Base-by-base conservation (phyloP, 2,329 filamentous ascomycete genomes). In the Tolypocladium album region DNA sequence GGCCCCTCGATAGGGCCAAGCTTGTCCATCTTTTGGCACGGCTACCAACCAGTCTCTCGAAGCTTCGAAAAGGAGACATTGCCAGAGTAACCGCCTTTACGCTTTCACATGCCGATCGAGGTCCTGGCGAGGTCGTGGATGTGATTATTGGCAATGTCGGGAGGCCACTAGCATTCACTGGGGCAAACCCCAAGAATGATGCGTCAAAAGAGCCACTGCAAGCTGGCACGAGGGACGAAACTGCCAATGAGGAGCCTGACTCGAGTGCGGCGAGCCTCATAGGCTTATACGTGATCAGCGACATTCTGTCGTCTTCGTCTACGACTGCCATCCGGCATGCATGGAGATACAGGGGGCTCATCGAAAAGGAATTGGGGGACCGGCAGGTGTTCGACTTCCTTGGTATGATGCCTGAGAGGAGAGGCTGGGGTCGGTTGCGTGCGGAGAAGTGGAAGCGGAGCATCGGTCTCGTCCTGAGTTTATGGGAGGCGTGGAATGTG, bases 61-160 rank as follows among this genome's bases (percentile, higher is more conserved):
- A 83, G 65, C 79, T 97, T 34, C 83, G 90, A 36, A 90, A 90
- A 68, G 92, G 91, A 3, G 91, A 97, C 68, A 84, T 97, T 55
- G 92, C 91, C 1, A 83, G 92, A 6, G 81, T 97, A 2, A 93
- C 92, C 1, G 83, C 88, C 3, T 97, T 97, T 73, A 92, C 92
- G 15, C 91, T 97, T 60, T 88, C 87, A 2, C 91, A 97, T 70
- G 89, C 92, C 1, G 90, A 88, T 45, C 82, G 86, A 24, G 94
- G 92, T 20, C 89, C 90, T 15, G 89, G 95, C 64, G 94, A 97
- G 75, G 88, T 97, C 42, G 92, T 96, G n/a, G 84, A 93, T 57
- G 84, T 96, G 74, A 86, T 97, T 43, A 83, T 96, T 0, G 81
- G 86, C 1, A 97, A 99, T 67, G 80, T 97, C 40, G 80, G 88